Base-by-base conservation (phyloP, 1,284 basidiomycete genomes). In the Ustilago loliicola region DNA sequence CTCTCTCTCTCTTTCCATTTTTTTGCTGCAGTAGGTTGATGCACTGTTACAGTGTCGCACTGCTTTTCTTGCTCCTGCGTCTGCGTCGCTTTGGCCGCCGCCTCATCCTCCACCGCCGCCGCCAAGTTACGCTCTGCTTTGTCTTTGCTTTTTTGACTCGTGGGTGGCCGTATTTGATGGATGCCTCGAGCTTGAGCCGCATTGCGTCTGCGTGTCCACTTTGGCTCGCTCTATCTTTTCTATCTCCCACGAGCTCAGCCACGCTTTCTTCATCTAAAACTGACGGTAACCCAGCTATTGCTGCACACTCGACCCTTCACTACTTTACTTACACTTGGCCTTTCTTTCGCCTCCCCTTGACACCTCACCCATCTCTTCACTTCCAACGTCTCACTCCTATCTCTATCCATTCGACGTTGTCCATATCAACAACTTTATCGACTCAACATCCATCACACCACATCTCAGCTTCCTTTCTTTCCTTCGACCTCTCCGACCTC, bases 221-320 rank as follows among this genome's bases (percentile, higher is more conserved):
- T 34, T 50, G 19, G 21, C 48, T 38, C 34, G 21, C 9, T 4
- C 48, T 25, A 9, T 27, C 27, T 5, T 1, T 23, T 17, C 9
- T 6, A 25, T 34, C 66, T 53, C 61, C 61, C 67, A 64, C 61
- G 67, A 70, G 66, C 61, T 63, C 60, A 64, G 67, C 67, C 61
- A 64, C 61, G 67, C 61, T 61, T 40, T 50, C 57, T 63, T 63
- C 67, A 61, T 62, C 53, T 70, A 4, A 45, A 45, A 45, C 42
- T 8, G 40, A 34, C 54, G 48, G n/a, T 47, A 50, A 29, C 29
- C 65, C 53, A 15, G 36, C 3, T 38, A 19, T 45, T 45, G 42
- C 42, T 45, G 42, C 21, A 19, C 38, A 40, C 38, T 19, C 17
- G 15, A 40, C 7, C n/a, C 42, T 45, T 8, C 42, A 45, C 13